Evolutionary conservation across 345 rosid genomes (phyloP).

Genomic region (Erodium maritimum): DNA sequence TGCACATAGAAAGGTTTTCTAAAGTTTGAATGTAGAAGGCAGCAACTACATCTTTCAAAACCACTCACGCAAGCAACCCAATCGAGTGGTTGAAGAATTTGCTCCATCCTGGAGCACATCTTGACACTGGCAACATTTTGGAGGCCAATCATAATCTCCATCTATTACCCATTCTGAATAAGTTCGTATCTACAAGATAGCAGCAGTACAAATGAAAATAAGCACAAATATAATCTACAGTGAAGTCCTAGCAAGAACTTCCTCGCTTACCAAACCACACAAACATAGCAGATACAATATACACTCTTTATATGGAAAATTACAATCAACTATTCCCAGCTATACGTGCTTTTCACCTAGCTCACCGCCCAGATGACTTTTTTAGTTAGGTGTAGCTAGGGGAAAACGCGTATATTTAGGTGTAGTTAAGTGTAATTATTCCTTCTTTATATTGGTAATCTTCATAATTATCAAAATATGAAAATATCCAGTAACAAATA

Average conservation of each 20-base stretch:
- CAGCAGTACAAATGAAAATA: slow-evolving; percentile 1
- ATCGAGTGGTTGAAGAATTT: slow-evolving; percentile 62
- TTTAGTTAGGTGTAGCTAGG: too few relatives aligned
- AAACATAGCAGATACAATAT: too few relatives aligned
- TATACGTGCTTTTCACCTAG: too few relatives aligned
- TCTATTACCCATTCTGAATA: slow-evolving; percentile 99
- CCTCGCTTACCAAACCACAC: background rate
- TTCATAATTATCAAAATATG: too few relatives aligned
- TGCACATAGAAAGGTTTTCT: background rate
- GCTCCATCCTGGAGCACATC: slow-evolving; percentile 53
- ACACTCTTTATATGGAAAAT: too few relatives aligned
- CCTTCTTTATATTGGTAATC: too few relatives aligned
- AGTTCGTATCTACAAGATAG: slow-evolving; percentile 54
- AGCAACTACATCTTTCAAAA: slow-evolving; percentile 7
- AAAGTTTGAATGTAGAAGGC: background rate
- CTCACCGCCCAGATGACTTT: too few relatives aligned
- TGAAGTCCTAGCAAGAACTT: background rate
- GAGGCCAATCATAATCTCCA: slow-evolving; percentile 96
- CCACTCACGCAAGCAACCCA: slow-evolving; percentile 96
- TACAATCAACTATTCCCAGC: too few relatives aligned
- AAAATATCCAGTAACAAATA: too few relatives aligned
- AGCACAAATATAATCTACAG: background rate
- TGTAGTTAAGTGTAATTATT: too few relatives aligned
- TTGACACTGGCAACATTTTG: slow-evolving; percentile 81
- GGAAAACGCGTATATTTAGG: too few relatives aligned